Conservation (phyloP, 371 early-diverging fungal genomes). For the Rhizopus sp. region DNA sequence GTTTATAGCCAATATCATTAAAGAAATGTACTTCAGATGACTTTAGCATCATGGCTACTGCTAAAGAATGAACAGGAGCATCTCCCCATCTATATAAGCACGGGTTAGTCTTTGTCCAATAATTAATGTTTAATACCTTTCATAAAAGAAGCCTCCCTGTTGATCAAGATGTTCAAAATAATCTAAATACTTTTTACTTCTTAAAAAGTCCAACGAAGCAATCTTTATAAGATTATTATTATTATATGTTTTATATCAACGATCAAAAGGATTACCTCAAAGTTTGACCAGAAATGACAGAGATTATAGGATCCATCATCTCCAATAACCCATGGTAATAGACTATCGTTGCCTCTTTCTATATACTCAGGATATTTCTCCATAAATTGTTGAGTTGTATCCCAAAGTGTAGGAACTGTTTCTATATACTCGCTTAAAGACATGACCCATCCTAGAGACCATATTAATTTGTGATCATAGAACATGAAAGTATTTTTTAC, state of each 20-base stretch:
- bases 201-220: slow-evolving; percentile 76
- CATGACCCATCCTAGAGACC: slow-evolving; percentile 84
- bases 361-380: slow-evolving; percentile 46
- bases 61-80: slow-evolving; percentile 92
- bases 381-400: slow-evolving; percentile 60
- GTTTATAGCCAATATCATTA: slow-evolving; percentile 85
- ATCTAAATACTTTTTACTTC: slow-evolving; percentile 69
- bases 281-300: slow-evolving; percentile 85
- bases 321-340: slow-evolving; percentile 35
- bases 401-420: slow-evolving; percentile 88
- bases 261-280: slow-evolving; percentile 41
- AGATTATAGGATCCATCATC: slow-evolving; percentile 52
- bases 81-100: slow-evolving; percentile 27
- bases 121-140: slow-evolving; percentile 49
- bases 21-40: slow-evolving; percentile 89
- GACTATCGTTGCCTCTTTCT: slow-evolving; percentile 19
- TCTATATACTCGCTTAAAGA: slow-evolving; percentile 77
- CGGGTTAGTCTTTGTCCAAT: too few species aligned
- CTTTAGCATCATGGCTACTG: slow-evolving; percentile 79
- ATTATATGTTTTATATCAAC: slow-evolving; percentile 2
- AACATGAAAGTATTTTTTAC: slow-evolving; percentile 31
- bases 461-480: slow-evolving; percentile 67
- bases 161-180: slow-evolving; percentile 84
- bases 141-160: slow-evolving; percentile 92
- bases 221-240: slow-evolving; percentile 52